Base-by-base conservation (phyloP, 768 basidiomycete genomes). In the Mycena galericulata region DNA sequence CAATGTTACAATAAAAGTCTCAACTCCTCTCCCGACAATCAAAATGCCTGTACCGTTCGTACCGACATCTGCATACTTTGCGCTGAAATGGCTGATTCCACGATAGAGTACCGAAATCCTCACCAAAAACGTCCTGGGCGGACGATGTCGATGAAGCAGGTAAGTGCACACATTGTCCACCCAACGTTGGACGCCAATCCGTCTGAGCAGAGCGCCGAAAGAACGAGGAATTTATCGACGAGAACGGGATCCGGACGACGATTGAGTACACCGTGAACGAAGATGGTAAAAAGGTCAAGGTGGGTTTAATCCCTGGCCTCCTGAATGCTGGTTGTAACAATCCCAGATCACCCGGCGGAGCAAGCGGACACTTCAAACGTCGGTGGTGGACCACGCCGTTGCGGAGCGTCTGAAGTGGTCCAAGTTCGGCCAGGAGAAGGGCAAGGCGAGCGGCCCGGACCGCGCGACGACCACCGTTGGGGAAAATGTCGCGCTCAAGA, bases 231-330 rank as follows among this genome's bases (percentile, higher is more conserved):
- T 92, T 85, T 65, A 84, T 92, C 47, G 93, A 96, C 72, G 92
- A 93, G 68, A 92, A 96, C 72, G 97, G 97, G 1, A 86, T 98
- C 73, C 87, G 93, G 22, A 92, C 92, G n/a, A 92, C 89, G 0
- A 84, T 94, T 49, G 95, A 95, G 76, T 96, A 92, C 79, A 84
- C 85, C 29, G 79, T 93, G 58, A 96, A 98, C 73, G 97, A 99
- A 34, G 92, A 97, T 30, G 97, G 96, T 9, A 95, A 96, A 82
- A 96, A 93, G 78, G 89, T 99, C 78, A 99, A 99, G 85, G 96
- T 94, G 71, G 43, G 84, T 71, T 46, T 11, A 11, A n/a, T 12
- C 10, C 26, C 24, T 22, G 20, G 30, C 38, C 22, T 32, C 12
- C n/a, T n/a, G 2, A 12, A 11, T 2, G 50, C n/a, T 26, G 12